Conservation (phyloP, 2,329 filamentous ascomycete genomes). For the Aureobasidium pullulans region DNA sequence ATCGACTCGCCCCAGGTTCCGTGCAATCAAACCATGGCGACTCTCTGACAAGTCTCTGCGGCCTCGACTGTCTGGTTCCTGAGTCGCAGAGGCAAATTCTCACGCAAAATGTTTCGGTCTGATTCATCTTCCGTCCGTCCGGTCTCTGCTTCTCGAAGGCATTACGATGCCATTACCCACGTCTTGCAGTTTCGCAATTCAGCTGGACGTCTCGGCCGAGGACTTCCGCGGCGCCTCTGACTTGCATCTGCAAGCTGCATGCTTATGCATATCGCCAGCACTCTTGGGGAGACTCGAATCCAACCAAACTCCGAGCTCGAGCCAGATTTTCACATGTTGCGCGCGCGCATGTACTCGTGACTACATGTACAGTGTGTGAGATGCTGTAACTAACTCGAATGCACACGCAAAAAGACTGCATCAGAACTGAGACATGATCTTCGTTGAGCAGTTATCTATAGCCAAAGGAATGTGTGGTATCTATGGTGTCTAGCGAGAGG, state of each 20-base stretch:
- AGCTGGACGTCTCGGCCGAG: not conserved
- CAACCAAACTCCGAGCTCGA: not conserved
- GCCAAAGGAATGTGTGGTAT: not conserved
- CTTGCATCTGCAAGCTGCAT: conserved; percentile 8
- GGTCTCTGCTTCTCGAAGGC: not conserved
- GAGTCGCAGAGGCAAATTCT: conserved; percentile 6
- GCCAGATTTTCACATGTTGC: conserved; percentile 4
- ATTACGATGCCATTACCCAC: too few species aligned
- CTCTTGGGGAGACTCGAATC: not conserved
- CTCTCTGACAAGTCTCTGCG: not conserved
- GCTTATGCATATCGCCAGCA: not conserved
- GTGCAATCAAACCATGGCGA: conserved; percentile 2
- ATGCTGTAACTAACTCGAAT: not conserved
- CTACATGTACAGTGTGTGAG: not conserved
- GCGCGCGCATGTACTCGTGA: conserved; percentile 7
- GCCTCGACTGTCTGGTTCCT: conserved; percentile 2
- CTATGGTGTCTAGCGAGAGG: not conserved
- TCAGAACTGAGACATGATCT: not conserved
- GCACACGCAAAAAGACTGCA: not conserved
- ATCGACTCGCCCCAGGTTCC: not conserved
- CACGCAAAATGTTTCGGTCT: not conserved
- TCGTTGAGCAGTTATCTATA: not conserved
- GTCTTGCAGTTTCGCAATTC: not conserved
- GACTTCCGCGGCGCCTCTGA: conserved; percentile 2
- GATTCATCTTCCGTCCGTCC: not conserved